A percentile compares a stretch with the other conserved stretches of the same genome.
phyloP scores from a whole-genome alignment of 2,329 filamentous ascomycete species.

The Cercospora janseana region DNA sequence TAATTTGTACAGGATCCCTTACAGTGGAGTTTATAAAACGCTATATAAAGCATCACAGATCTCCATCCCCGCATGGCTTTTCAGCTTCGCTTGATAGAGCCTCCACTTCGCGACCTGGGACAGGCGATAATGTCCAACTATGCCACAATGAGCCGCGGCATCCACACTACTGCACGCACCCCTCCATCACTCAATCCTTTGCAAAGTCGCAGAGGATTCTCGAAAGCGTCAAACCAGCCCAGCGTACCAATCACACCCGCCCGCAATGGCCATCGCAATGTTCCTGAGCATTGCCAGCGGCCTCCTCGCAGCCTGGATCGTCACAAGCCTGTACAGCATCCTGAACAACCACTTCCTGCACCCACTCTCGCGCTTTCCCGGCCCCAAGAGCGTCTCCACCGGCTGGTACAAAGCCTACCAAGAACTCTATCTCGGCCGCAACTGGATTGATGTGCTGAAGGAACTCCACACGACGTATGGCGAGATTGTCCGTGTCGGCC shows the following conservation, averaged over 20 bases:
- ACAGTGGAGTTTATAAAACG: no score
- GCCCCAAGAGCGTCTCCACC: constrained; percentile 13
- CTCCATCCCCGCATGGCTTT: no score
- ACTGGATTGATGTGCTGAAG: constrained; percentile 19
- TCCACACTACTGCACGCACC: constrained; percentile 8
- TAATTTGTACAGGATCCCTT: background rate
- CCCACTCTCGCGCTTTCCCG: constrained; percentile 16
- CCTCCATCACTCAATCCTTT: background rate
- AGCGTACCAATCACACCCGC: no score
- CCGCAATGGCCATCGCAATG: constrained; percentile 12
- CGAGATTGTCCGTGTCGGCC: constrained; percentile 22
- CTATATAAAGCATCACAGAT: no score
- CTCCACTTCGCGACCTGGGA: background rate
- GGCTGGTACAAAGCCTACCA: constrained; percentile 22
- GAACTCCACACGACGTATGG: constrained; percentile 20
- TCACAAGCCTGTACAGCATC: constrained; percentile 7
- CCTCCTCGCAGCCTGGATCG: constrained; percentile 10
- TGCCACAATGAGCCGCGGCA: background rate
- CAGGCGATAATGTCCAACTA: background rate
- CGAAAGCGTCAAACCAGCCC: background rate
- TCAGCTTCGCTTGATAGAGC: no score
- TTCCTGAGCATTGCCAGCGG: background rate
- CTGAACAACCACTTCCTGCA: constrained; percentile 17
- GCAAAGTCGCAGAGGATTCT: no score
- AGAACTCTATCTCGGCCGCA: constrained; percentile 15